Percentiles rank a stretch among this genome's conserved stretches.
phyloP scores from a whole-genome alignment of 257 asterid genomes.

The Catharanthus roseus region DNA sequence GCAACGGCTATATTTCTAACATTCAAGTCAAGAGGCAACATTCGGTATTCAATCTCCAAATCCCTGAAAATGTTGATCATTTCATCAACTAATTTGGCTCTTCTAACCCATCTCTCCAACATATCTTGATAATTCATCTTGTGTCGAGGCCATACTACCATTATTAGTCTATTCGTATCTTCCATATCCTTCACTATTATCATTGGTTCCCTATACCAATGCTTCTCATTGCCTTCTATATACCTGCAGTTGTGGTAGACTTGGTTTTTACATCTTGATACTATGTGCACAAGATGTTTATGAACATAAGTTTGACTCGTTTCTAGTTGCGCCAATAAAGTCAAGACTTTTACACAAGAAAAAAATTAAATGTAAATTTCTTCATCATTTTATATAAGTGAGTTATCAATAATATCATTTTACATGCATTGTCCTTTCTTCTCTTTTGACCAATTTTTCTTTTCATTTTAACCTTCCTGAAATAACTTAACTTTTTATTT shows the following conservation, averaged over 20 bases:
- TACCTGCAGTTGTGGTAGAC: neutral
- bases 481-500: too few relatives aligned
- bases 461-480: too few relatives aligned
- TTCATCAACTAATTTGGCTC: conserved; percentile 1
- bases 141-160: conserved; percentile 11
- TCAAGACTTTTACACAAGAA: too few relatives aligned
- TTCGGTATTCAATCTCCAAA: conserved; percentile 4
- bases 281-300: too few relatives aligned
- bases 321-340: too few relatives aligned
- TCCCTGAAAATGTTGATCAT: conserved; percentile 17
- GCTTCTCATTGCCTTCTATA: neutral
- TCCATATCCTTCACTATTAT: neutral
- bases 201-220: neutral
- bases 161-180: conserved; percentile 1
- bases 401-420: too few relatives aligned
- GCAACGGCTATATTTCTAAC: conserved; percentile 5
- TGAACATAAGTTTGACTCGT: too few relatives aligned
- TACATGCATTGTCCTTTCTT: too few relatives aligned
- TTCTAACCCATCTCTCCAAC: conserved; percentile 13
- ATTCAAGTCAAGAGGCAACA: conserved; percentile 15
- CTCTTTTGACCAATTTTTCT: too few relatives aligned
- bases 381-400: too few relatives aligned
- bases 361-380: too few relatives aligned
- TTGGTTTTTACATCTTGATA: too few relatives aligned
- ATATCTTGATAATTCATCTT: conserved; percentile 7